Percentiles rank a stretch among this genome's conserved stretches.
Evolutionary conservation across 805 yeast genomes (phyloP).

Genomic region (Nakazawaea holstii): DNA sequence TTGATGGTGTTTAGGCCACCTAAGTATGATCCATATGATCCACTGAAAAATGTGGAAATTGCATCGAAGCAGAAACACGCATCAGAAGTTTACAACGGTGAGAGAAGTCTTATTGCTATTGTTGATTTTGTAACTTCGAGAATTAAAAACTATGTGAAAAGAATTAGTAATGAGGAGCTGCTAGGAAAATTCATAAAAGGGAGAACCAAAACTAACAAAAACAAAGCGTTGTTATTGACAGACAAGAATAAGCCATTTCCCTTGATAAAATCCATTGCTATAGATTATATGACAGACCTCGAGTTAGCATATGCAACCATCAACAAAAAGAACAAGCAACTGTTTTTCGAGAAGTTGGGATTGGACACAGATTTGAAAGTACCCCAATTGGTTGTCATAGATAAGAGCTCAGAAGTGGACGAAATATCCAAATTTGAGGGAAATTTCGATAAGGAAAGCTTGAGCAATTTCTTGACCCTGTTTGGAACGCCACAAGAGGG

Average conservation of each 20-base stretch:
- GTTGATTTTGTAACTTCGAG: conserved; percentile 49
- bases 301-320: conserved; percentile 42
- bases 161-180: conserved; percentile 31
- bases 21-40: conserved; percentile 31
- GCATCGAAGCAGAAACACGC: conserved; percentile 31
- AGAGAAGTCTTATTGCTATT: conserved; percentile 50
- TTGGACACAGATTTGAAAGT: conserved; percentile 12
- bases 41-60: conserved; percentile 14
- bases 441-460: conserved; percentile 22
- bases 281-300: conserved; percentile 54
- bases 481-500: conserved; percentile 31
- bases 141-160: conserved; percentile 61
- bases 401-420: conserved; percentile 11
- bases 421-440: conserved; percentile 22
- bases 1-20: conserved; percentile 80
- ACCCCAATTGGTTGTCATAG: conserved; percentile 21
- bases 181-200: conserved; percentile 23
- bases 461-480: conserved; percentile 26
- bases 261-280: conserved; percentile 57
- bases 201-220: conserved; percentile 15
- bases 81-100: conserved; percentile 56
- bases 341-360: conserved; percentile 9
- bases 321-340: conserved; percentile 21
- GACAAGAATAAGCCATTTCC: conserved; percentile 45
- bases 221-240: conserved; percentile 49